Evolutionary conservation across 2,329 filamentous ascomycete species (phyloP).

Genomic region (Diaporthe helianthi): DNA sequence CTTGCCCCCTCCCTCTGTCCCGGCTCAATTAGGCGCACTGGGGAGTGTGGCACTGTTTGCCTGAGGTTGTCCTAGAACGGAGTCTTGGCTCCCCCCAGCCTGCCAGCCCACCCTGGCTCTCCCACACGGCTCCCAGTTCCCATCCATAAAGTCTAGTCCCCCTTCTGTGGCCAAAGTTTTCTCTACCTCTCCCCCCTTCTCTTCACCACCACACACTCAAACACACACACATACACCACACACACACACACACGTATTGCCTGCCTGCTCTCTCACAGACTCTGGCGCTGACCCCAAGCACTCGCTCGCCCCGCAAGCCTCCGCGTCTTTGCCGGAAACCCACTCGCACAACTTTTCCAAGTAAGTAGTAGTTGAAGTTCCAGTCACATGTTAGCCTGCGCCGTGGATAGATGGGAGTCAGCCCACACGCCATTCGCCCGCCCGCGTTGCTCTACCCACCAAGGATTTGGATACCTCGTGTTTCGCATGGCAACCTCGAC

Average conservation of each 20-base stretch:
- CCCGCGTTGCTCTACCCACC: not conserved
- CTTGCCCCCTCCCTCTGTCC: constrained; percentile 16
- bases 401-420: constrained; percentile 29
- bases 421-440: not conserved
- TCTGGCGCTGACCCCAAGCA: not conserved
- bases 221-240: constrained; percentile 3
- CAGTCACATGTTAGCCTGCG: constrained; percentile 5
- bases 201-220: constrained; percentile 19
- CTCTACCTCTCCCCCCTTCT: not conserved
- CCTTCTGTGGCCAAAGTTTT: constrained; percentile 24
- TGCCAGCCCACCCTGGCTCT: constrained; percentile 17
- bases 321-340: not conserved
- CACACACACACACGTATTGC: constrained; percentile 7
- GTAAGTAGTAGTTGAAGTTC: constrained; percentile 29
- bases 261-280: constrained; percentile 8
- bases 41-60: constrained; percentile 20
- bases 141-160: constrained; percentile 29
- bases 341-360: constrained; percentile 9
- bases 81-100: constrained; percentile 27
- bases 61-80: constrained; percentile 27
- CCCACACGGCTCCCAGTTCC: constrained; percentile 3
- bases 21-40: constrained; percentile 17
- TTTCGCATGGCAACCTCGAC: not conserved
- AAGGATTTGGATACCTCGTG: constrained; percentile 12
- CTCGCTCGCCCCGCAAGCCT: not conserved